Evolutionary conservation across 495 filamentous ascomycete species (phyloP).

Genomic region (Penicillium manginii): DNA sequence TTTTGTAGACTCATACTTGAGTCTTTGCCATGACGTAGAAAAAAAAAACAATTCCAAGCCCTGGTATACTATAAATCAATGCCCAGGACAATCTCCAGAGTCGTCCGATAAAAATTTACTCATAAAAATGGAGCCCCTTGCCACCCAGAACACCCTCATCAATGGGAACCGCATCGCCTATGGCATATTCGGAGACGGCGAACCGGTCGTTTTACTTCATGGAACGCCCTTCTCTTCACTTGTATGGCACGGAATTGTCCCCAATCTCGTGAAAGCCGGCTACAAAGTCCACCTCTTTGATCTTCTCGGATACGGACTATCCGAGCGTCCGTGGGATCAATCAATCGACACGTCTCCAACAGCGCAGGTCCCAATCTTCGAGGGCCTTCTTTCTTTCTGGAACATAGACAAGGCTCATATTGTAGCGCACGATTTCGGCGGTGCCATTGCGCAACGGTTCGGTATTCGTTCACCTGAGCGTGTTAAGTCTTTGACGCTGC

Average conservation of each 20-base stretch:
- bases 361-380: slow-evolving; percentile 16
- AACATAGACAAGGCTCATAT: slow-evolving; percentile 6
- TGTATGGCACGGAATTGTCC: slow-evolving; percentile 17
- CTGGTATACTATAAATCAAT: too few species aligned
- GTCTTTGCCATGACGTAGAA: not conserved
- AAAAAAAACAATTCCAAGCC: not conserved
- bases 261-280: slow-evolving; percentile 3
- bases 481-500: slow-evolving; percentile 10
- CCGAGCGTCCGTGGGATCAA: slow-evolving; percentile 15
- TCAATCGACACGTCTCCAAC: slow-evolving; percentile 15
- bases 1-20: not conserved
- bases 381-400: slow-evolving; percentile 15
- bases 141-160: slow-evolving; percentile 9
- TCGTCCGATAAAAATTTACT: not conserved
- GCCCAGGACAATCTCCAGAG: not conserved
- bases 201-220: slow-evolving; percentile 14
- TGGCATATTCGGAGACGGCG: slow-evolving; percentile 9
- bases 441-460: slow-evolving; percentile 16
- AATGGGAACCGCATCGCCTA: slow-evolving; percentile 16
- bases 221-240: slow-evolving; percentile 22
- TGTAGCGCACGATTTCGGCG: slow-evolving; percentile 19
- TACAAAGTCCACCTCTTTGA: slow-evolving; percentile 18
- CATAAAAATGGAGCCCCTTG: not conserved
- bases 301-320: slow-evolving; percentile 20
- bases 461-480: slow-evolving; percentile 8